phyloP scores from a whole-genome alignment of 345 rosid genomes.

The Lepidium sativum region DNA sequence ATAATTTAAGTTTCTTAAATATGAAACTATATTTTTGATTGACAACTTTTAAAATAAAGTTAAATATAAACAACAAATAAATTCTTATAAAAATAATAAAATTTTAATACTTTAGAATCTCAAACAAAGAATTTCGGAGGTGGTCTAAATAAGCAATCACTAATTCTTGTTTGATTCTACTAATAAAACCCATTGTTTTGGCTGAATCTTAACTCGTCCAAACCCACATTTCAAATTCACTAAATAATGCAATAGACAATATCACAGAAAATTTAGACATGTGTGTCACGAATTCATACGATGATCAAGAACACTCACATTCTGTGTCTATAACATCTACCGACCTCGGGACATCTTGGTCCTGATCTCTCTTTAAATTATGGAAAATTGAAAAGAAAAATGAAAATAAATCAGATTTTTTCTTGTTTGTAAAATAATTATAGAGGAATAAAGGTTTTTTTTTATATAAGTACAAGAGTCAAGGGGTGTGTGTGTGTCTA shows the following conservation, averaged over 20 bases:
- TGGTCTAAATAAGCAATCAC: too few species aligned
- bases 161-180: too few species aligned
- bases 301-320: conserved; percentile 9
- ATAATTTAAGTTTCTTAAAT: too few species aligned
- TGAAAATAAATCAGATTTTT: neutral
- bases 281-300: neutral
- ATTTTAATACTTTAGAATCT: too few species aligned
- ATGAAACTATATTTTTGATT: too few species aligned
- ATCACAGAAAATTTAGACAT: neutral
- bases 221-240: neutral
- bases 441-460: neutral
- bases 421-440: neutral
- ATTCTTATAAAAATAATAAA: too few species aligned
- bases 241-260: neutral
- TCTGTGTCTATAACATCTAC: conserved; percentile 8
- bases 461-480: neutral
- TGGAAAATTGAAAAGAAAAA: neutral
- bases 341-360: conserved; percentile 14
- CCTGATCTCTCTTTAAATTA: neutral
- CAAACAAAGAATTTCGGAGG: too few species aligned
- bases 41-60: too few species aligned
- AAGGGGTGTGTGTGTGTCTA: neutral
- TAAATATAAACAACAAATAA: too few species aligned
- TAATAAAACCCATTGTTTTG: too few species aligned
- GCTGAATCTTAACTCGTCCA: neutral